Base-by-base conservation (phyloP, 2,329 filamentous ascomycete genomes). In the Botryotinia globosa region DNA sequence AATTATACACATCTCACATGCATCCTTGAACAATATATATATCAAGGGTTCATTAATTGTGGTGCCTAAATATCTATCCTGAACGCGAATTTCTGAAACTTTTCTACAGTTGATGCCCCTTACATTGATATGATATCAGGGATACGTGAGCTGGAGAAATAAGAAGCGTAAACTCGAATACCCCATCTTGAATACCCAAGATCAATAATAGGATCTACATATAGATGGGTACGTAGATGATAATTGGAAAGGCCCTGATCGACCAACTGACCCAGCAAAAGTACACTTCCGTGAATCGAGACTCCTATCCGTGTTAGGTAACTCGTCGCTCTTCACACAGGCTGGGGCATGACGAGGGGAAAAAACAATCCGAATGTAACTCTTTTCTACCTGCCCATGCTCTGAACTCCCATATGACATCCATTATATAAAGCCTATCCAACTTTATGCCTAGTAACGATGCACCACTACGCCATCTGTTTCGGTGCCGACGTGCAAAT, bases 1-100 rank as follows among this genome's bases (percentile, higher is more conserved):
- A n/a, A 44, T 29, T 34, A 51, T 51, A 65, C 63, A 29, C 14
- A 66, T 51, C 64, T 66, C 44, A 54, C 12, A 54, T 39, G 22
- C 32, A 67, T 54, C 64, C 64, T 67, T 54, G 64, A 54, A 67
- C 45, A 67, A 67, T 54, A 66, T 54, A 29, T 10, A 54, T 54
- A 67, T 29, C 64, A 67, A 67, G 45, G 64, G 64, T 67, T 67
- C 64, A 54, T 67, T 67, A 67, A 67, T 67, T 39, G 32, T 67
- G 64, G 51, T 67, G 64, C 64, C 64, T 67, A 67, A 51, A 62
- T 37, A 66, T 54, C 63, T 65, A 65, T 45, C 44, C 42, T 48
- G 63, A 37, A 63, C n/a, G 63, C 63, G 42, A 34, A 48, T n/a
- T 48, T 65, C 63, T 65, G 63, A 65, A 65, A 65, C 63, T 51